Base-by-base conservation (phyloP, 768 basidiomycete species). In the Boletus barrowsii region DNA sequence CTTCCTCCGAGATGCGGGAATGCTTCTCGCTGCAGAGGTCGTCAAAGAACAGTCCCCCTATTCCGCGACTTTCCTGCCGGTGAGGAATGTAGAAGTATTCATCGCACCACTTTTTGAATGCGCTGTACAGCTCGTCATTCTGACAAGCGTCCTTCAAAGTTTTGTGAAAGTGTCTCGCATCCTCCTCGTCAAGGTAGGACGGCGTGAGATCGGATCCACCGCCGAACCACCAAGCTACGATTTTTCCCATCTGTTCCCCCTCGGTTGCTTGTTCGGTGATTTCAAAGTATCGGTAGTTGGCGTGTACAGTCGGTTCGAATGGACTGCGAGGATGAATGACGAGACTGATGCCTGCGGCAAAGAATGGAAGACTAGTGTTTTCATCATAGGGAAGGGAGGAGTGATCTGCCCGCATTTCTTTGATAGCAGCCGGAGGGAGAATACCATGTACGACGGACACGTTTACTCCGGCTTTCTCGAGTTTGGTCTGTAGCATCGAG, bases 281-380 rank as follows among this genome's bases (percentile, higher is more conserved):
- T 72, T 98, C 96, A 66, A 99, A 99, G 72, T 98, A 98, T 51
- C 97, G 90, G 64, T 95, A 97, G 70, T 99, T 99, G 54, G 90
- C 84, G 69, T 99, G 96, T 7, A 93, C 87, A 20, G 96, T 98
- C 10, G 97, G 93, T 15, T 90, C 88, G 64, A 92, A 84, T 4
- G 96, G 97, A 73, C 94, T 97, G 49, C 86, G 81, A 0, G 96
- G 96, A 70, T 99, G 96, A 17, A 98, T 79, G 62, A 99, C 93
- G 65, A 98, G 81, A 61, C 88, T 92, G 64, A 98, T 77, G 0
- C 97, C 96, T 0, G 89, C 90, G 14, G 90, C 95, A 64, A 94
- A 95, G 79, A 93, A 99, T 0, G 95, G 96, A 14, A 97, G 77
- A 37, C 84, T 82, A 8, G 76, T 75, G 17, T 79, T 74, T 47